A percentile compares a stretch with the other conserved stretches of the same genome.
phyloP scores from a whole-genome alignment of 2,329 filamentous ascomycete species.

The Colletotrichum salicis region DNA sequence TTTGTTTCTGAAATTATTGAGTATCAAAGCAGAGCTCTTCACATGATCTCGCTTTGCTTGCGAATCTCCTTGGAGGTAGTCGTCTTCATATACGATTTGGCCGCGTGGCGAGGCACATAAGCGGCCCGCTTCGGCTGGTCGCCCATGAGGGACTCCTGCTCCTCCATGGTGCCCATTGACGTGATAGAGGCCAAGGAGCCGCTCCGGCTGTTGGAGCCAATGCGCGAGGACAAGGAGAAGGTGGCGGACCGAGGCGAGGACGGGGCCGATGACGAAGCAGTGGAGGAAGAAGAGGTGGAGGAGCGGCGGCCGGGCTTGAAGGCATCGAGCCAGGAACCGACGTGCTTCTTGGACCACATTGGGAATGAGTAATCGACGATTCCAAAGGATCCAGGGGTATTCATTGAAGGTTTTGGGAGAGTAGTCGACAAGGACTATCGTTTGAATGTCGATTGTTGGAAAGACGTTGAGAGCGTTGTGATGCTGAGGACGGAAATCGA shows the following conservation, averaged over 20 bases:
- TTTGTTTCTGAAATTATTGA: background rate
- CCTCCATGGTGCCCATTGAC: constrained; percentile 9
- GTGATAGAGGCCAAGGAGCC: constrained; percentile 19
- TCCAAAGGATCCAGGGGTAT: constrained; percentile 2
- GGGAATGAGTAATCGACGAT: constrained; percentile 14
- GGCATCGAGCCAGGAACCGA: constrained; percentile 28
- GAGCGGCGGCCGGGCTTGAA: constrained; percentile 23
- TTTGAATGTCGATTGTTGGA: background rate
- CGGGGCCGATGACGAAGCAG: background rate
- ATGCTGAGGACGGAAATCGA: constrained; percentile 1
- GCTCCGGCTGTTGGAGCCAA: constrained; percentile 6
- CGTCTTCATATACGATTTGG: constrained; percentile 53
- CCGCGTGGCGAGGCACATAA: constrained; percentile 52
- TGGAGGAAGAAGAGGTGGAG: constrained; percentile 11
- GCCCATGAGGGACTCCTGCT: constrained; percentile 25
- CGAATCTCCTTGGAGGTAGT: constrained; percentile 53
- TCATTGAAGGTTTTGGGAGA: background rate
- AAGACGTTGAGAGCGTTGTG: constrained; percentile 7
- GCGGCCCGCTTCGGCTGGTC: constrained; percentile 20
- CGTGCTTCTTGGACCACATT: constrained; percentile 32
- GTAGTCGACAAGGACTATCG: background rate
- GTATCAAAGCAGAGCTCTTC: background rate
- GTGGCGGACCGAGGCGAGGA: constrained; percentile 8
- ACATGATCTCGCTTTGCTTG: constrained; percentile 48
- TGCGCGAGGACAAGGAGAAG: background rate